Evolutionary conservation across 768 basidiomycete genomes (phyloP).

Genomic region (Leccinum variicolor): DNA sequence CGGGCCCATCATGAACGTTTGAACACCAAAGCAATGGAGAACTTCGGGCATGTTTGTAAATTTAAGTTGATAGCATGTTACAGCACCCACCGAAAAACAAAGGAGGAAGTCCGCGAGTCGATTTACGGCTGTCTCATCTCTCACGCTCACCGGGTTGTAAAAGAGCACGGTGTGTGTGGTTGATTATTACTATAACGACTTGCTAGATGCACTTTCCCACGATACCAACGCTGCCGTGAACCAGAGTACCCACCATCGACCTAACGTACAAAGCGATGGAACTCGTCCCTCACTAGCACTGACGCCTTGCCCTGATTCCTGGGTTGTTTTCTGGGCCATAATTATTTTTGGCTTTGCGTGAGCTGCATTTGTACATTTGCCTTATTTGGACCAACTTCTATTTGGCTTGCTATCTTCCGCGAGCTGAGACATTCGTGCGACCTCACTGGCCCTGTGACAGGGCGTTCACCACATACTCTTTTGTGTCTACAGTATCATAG

Average conservation of each 20-base stretch:
- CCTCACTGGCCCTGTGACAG: not conserved
- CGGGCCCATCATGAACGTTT: not conserved
- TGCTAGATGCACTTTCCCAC: not conserved
- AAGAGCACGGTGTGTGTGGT: conserved; percentile 20
- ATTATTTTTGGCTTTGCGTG: too few relatives aligned
- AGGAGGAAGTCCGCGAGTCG: too few relatives aligned
- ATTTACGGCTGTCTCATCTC: too few relatives aligned
- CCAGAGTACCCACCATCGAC: not conserved
- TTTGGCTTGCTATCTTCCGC: conserved; percentile 8
- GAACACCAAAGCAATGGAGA: too few relatives aligned
- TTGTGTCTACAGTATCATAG: conserved; percentile 1
- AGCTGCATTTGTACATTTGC: too few relatives aligned
- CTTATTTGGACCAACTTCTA: too few relatives aligned
- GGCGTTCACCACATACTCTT: not conserved
- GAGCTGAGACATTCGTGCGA: conserved; percentile 7
- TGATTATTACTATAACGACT: conserved; percentile 15
- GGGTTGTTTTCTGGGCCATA: conserved; percentile 1
- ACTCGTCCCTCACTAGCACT: not conserved
- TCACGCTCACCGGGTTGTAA: too few relatives aligned
- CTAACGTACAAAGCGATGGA: too few relatives aligned
- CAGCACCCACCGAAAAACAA: too few relatives aligned
- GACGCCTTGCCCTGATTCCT: conserved; percentile 15
- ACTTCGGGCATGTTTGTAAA: too few relatives aligned
- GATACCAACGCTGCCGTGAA: not conserved
- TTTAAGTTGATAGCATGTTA: too few relatives aligned